Conservation (phyloP, 1,139 yeast species). For the Chernovozyma aurita region DNA sequence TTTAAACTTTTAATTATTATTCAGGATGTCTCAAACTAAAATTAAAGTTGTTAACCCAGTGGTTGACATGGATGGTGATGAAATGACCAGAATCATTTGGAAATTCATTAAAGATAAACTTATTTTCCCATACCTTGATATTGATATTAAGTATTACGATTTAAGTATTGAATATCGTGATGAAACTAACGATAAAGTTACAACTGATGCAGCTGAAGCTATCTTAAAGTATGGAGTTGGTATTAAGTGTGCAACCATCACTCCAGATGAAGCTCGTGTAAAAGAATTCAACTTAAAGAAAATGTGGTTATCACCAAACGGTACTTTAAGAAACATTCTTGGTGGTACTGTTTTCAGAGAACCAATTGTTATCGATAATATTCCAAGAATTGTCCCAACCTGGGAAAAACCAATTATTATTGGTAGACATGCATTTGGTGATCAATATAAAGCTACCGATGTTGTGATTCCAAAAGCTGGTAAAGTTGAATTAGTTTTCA, state of each 20-base stretch:
- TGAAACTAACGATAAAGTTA: conserved; percentile 80
- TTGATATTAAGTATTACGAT: conserved; percentile 90
- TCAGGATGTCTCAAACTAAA: conserved; percentile 30
- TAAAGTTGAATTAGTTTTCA: conserved; percentile 69
- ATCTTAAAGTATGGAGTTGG: conserved; percentile 87
- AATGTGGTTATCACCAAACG: conserved; percentile 98
- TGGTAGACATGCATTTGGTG: conserved; percentile 97
- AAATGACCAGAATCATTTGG: conserved; percentile 94
- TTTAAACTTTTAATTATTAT: neutral
- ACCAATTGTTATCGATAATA: conserved; percentile 85
- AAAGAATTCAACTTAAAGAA: conserved; percentile 83
- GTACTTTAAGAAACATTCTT: conserved; percentile 88
- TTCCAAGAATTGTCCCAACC: conserved; percentile 85
- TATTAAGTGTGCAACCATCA: conserved; percentile 94
- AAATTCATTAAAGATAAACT: conserved; percentile 75
- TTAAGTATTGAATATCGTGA: conserved; percentile 84
- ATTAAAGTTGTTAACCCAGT: conserved; percentile 83
- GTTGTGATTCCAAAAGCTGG: conserved; percentile 77
- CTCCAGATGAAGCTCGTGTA: conserved; percentile 97
- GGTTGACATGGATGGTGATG: conserved; percentile 97
- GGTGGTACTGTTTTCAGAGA: conserved; percentile 98
- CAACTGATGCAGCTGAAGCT: conserved; percentile 87
- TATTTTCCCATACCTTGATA: conserved; percentile 77
- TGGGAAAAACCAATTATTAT: conserved; percentile 95
- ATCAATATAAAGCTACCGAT: conserved; percentile 93